These are phyloP conservation scores for Inosperma sp. DNA, from an alignment of 768 basidiomycete genomes.

Conservation along the genomic window DNA sequence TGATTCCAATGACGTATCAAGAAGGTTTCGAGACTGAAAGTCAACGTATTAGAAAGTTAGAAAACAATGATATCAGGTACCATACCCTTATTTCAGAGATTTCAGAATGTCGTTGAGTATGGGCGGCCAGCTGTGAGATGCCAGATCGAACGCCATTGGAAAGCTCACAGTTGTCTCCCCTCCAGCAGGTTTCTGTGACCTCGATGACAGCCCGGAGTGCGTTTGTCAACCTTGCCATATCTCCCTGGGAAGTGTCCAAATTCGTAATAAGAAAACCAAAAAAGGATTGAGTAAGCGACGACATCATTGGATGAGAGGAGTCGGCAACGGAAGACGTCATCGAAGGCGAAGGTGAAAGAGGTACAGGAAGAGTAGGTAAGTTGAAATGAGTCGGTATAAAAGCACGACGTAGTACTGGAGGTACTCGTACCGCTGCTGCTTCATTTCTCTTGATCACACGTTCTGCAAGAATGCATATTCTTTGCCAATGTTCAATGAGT, in stretches of 20 bases:
- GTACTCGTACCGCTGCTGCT: slow-evolving; percentile 82
- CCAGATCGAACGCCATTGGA: slow-evolving; percentile 75
- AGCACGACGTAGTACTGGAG: slow-evolving; percentile 57
- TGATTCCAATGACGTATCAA: slow-evolving; percentile 69
- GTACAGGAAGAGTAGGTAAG: slow-evolving; percentile 43
- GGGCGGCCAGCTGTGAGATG: slow-evolving; percentile 58
- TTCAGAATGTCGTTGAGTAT: slow-evolving; percentile 70
- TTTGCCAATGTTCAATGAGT: slow-evolving; percentile 89
- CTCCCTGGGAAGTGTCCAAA: slow-evolving; percentile 53
- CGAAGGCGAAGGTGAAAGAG: slow-evolving; percentile 31
- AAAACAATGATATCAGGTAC: neutral
- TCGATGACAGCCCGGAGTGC: slow-evolving; percentile 75
- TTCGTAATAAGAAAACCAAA: slow-evolving; percentile 25
- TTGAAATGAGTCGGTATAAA: slow-evolving; percentile 68
- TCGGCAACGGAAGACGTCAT: slow-evolving; percentile 34
- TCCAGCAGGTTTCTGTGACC: slow-evolving; percentile 77
- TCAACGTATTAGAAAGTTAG: slow-evolving; percentile 4
- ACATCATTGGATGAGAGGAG: slow-evolving; percentile 32
- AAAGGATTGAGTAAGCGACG: slow-evolving; percentile 29
- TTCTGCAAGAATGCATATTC: slow-evolving; percentile 81
- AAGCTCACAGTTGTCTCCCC: slow-evolving; percentile 76
- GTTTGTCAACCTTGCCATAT: slow-evolving; percentile 78
- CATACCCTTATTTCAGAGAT: slow-evolving; percentile 67
- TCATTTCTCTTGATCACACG: slow-evolving; percentile 86
- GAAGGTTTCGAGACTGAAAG: slow-evolving; percentile 52